phyloP scores from a whole-genome alignment of 805 yeast species.

The Komagataella kurtzmanii region DNA sequence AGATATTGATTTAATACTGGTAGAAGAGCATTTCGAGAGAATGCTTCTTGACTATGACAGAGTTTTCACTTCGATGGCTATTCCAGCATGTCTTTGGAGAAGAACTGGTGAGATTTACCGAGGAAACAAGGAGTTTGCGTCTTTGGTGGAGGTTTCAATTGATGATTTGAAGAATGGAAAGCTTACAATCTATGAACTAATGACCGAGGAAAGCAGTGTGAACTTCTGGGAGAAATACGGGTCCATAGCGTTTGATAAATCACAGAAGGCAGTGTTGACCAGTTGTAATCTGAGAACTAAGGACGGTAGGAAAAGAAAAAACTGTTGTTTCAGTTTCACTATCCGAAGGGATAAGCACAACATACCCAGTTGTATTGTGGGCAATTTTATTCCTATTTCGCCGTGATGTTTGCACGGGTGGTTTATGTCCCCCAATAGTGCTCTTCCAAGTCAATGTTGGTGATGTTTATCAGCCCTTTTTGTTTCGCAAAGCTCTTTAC shows the following conservation, averaged over 20 bases:
- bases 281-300: constrained; percentile 78
- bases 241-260: constrained; percentile 89
- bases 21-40: constrained; percentile 88
- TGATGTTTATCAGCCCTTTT: background rate
- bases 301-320: constrained; percentile 67
- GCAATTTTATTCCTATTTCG: constrained; percentile 80
- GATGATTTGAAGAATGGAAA: constrained; percentile 90
- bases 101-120: constrained; percentile 93
- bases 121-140: constrained; percentile 93
- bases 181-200: constrained; percentile 80
- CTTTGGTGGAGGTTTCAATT: constrained; percentile 75
- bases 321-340: constrained; percentile 91
- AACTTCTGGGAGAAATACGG: constrained; percentile 97
- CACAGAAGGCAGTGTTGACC: constrained; percentile 88
- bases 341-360: constrained; percentile 86
- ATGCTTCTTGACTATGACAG: constrained; percentile 89
- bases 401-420: constrained; percentile 11
- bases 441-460: background rate
- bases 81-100: constrained; percentile 95
- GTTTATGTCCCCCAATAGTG: background rate
- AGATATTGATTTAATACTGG: constrained; percentile 82
- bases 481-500: constrained; percentile 12
- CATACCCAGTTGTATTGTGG: constrained; percentile 92
- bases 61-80: constrained; percentile 93
- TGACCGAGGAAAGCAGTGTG: constrained; percentile 94